A percentile compares a stretch with the other conserved stretches of the same genome.
phyloP scores from a whole-genome alignment of 306 rosid genomes.

The Prunus armeniaca region DNA sequence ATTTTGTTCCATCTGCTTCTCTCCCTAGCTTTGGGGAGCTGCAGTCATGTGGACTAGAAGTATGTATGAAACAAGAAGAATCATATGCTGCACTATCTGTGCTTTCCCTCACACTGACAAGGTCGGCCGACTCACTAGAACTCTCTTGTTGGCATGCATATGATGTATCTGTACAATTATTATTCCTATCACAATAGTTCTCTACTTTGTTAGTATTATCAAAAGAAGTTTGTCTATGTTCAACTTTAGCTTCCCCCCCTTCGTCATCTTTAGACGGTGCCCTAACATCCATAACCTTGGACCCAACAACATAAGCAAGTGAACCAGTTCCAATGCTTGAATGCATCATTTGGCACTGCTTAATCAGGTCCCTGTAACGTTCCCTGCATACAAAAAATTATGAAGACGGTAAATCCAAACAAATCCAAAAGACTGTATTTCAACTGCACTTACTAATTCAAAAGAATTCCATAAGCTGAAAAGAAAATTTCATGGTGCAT shows the following conservation, averaged over 20 bases:
- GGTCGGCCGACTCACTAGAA: slow-evolving; percentile 54
- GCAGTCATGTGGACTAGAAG: slow-evolving; percentile 43
- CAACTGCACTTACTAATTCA: slow-evolving; percentile 13
- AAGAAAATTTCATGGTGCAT: not conserved
- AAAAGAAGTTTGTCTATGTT: slow-evolving; percentile 44
- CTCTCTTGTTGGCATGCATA: slow-evolving; percentile 45
- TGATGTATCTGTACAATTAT: slow-evolving; percentile 44
- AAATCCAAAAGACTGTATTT: slow-evolving; percentile 15
- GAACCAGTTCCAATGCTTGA: slow-evolving; percentile 95
- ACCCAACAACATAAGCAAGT: slow-evolving; percentile 85
- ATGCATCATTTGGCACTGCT: slow-evolving; percentile 85
- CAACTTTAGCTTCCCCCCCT: slow-evolving; percentile 40
- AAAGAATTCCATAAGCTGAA: slow-evolving; percentile 7
- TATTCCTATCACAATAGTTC: slow-evolving; percentile 39
- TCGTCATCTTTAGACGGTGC: slow-evolving; percentile 56
- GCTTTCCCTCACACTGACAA: slow-evolving; percentile 54
- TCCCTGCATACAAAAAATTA: slow-evolving; percentile 59
- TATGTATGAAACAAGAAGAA: slow-evolving; percentile 30
- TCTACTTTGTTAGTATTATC: slow-evolving; percentile 43
- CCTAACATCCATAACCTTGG: slow-evolving; percentile 94
- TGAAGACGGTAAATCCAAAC: slow-evolving; percentile 18
- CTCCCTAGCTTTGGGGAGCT: slow-evolving; percentile 41
- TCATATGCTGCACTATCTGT: slow-evolving; percentile 44
- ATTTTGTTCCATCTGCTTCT: slow-evolving; percentile 51
- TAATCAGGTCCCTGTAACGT: slow-evolving; percentile 63